These are phyloP conservation scores for Microbotryomycetes sp. DNA, from an alignment of 1,284 basidiomycete species.

Conservation along the genomic window DNA sequence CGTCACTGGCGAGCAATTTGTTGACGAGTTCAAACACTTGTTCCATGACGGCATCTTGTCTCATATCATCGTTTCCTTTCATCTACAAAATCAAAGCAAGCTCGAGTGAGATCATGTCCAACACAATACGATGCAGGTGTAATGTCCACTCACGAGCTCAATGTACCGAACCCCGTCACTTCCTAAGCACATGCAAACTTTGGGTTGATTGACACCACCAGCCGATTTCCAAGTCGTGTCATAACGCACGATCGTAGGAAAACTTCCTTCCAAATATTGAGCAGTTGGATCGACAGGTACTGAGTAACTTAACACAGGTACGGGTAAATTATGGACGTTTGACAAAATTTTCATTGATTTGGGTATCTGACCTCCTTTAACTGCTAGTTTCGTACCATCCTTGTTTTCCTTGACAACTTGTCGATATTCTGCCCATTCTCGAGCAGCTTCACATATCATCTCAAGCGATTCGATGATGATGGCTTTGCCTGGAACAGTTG, in stretches of 20 bases:
- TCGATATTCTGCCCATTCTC: slow-evolving; percentile 74
- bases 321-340: slow-evolving; percentile 53
- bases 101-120: background rate
- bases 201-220: slow-evolving; percentile 78
- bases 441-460: slow-evolving; percentile 61
- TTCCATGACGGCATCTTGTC: slow-evolving; percentile 98
- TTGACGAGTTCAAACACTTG: slow-evolving; percentile 94
- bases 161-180: slow-evolving; percentile 63
- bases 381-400: background rate
- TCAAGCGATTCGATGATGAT: slow-evolving; percentile 55
- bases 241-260: slow-evolving; percentile 58
- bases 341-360: slow-evolving; percentile 6
- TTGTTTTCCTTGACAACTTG: slow-evolving; percentile 48
- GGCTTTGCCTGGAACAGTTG: slow-evolving; percentile 45
- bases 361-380: background rate
- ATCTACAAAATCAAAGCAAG: slow-evolving; percentile 53
- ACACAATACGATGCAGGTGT: background rate
- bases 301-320: slow-evolving; percentile 73
- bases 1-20: slow-evolving; percentile 63
- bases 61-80: slow-evolving; percentile 85
- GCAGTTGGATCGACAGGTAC: slow-evolving; percentile 66
- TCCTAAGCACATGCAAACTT: slow-evolving; percentile 67
- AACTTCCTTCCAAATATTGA: slow-evolving; percentile 58
- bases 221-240: slow-evolving; percentile 57
- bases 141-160: slow-evolving; percentile 60